Evolutionary conservation across 805 yeast species (phyloP).

Genomic region (Saturnispora bothae): DNA sequence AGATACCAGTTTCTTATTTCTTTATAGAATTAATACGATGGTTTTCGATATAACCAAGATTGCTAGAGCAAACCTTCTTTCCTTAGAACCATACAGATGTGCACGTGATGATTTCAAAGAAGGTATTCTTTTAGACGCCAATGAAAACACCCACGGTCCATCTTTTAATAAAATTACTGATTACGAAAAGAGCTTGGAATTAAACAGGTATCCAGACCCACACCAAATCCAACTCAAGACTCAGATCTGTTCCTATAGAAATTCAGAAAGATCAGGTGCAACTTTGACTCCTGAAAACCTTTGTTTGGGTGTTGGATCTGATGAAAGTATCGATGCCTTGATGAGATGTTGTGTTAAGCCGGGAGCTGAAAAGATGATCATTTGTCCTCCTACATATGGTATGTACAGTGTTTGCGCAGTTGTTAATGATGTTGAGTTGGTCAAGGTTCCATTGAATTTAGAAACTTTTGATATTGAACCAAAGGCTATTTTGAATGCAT

Average conservation of each 20-base stretch:
- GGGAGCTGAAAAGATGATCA: conserved; percentile 67
- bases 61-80: conserved; percentile 76
- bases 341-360: conserved; percentile 81
- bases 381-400: conserved; percentile 94
- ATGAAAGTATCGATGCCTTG: conserved; percentile 85
- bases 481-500: conserved; percentile 39
- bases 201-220: conserved; percentile 95
- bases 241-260: conserved; percentile 63
- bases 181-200: conserved; percentile 40
- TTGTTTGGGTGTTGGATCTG: conserved; percentile 95
- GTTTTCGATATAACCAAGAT: conserved; percentile 44
- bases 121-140: conserved; percentile 88
- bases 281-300: conserved; percentile 47
- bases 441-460: conserved; percentile 62
- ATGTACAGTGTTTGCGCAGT: conserved; percentile 91
- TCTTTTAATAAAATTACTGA: conserved; percentile 38
- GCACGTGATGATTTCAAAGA: conserved; percentile 91
- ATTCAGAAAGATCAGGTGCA: conserved; percentile 28
- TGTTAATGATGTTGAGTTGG: conserved; percentile 77
- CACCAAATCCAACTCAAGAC: conserved; percentile 74
- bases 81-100: conserved; percentile 86
- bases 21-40: no score
- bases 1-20: no score
- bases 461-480: conserved; percentile 55
- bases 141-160: conserved; percentile 92